Evolutionary conservation across 768 basidiomycete genomes (phyloP).

Genomic region (Auricularia cornea): DNA sequence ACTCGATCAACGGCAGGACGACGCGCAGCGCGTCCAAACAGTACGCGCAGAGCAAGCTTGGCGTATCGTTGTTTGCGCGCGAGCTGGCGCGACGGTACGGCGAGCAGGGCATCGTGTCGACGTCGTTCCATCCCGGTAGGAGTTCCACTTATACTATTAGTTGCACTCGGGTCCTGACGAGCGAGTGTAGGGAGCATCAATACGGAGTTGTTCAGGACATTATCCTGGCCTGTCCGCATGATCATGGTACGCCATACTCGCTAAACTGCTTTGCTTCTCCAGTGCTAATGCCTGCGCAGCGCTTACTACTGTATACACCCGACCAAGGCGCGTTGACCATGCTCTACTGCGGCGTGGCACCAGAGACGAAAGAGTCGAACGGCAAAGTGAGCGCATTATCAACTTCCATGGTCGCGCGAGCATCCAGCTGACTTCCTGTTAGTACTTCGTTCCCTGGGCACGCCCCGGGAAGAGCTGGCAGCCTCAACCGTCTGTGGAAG

Average conservation of each 20-base stretch:
- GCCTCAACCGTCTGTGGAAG: constrained; percentile 19
- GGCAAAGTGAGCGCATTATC: constrained; percentile 31
- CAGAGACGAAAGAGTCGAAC: constrained; percentile 28
- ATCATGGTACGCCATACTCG: constrained; percentile 9
- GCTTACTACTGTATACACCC: constrained; percentile 20
- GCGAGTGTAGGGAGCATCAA: constrained; percentile 19
- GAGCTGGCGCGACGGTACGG: constrained; percentile 42
- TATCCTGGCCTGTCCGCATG: neutral
- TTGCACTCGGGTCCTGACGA: neutral
- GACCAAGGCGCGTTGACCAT: constrained; percentile 35
- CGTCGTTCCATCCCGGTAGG: constrained; percentile 39
- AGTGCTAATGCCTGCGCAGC: constrained; percentile 10
- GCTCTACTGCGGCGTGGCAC: constrained; percentile 35
- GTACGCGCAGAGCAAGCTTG: constrained; percentile 19
- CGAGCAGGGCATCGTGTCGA: constrained; percentile 35
- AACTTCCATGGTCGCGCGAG: neutral
- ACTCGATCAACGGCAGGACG: constrained; percentile 33
- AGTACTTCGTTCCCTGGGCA: constrained; percentile 46
- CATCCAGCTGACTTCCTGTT: neutral
- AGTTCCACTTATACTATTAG: too few relatives aligned
- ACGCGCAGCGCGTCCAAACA: constrained; percentile 12
- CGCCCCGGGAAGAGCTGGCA: constrained; percentile 23
- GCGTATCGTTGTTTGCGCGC: constrained; percentile 25
- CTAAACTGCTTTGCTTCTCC: neutral
- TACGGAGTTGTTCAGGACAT: constrained; percentile 16